Percentiles rank a stretch among this genome's conserved stretches.
phyloP scores from a whole-genome alignment of 257 asterid species.

The Schizonepeta tenuifolia region DNA sequence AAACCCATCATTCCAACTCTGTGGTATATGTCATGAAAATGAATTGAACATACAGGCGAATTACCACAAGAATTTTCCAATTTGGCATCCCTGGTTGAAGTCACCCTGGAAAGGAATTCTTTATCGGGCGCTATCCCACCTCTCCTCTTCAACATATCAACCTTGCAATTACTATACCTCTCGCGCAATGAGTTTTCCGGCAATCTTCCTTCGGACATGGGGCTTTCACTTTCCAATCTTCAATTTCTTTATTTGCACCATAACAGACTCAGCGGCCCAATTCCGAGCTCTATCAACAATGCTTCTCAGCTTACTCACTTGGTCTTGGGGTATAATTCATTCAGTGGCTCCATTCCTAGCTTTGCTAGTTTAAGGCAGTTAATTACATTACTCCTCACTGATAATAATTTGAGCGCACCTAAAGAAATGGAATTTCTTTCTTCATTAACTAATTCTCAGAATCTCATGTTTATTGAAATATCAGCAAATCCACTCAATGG shows the following conservation, averaged over 20 bases:
- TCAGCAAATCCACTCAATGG: constrained; percentile 17
- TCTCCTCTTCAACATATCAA: constrained; percentile 26
- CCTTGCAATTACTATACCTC: background rate
- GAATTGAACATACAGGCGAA: no score
- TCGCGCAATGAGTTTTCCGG: background rate
- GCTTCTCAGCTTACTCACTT: constrained; percentile 27
- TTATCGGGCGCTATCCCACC: constrained; percentile 26
- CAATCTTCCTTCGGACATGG: background rate
- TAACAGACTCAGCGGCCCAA: constrained; percentile 30
- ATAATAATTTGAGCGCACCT: constrained; percentile 26
- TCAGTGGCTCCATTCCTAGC: constrained; percentile 27
- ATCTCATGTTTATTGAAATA: constrained; percentile 16
- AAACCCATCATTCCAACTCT: no score
- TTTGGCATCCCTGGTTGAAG: no score
- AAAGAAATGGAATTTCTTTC: background rate
- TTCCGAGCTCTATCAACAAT: constrained; percentile 9
- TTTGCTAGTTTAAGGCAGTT: constrained; percentile 38
- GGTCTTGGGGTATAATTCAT: no score
- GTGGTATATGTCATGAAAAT: no score
- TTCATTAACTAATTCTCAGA: constrained; percentile 30
- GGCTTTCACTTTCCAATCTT: constrained; percentile 31
- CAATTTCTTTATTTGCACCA: background rate
- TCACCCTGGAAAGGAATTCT: no score
- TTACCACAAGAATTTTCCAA: no score
- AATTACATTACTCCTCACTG: background rate